Base-by-base conservation (phyloP, 345 rosid species). In the Dimocarpus longan region DNA sequence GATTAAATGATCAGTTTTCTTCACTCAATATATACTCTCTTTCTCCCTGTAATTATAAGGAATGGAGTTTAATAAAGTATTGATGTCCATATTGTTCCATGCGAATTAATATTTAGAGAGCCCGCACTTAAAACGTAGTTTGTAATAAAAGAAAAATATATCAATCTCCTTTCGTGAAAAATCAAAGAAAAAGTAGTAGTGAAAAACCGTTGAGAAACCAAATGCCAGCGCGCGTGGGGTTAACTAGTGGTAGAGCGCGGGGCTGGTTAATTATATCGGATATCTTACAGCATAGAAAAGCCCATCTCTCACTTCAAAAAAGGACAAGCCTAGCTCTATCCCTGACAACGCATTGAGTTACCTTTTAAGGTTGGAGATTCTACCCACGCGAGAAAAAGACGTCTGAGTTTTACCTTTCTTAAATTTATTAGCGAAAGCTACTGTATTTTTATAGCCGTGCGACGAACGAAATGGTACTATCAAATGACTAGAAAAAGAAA, bases 301-400 rank as follows among this genome's bases (percentile, higher is more conserved):
- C 37, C 37, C 2, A 32, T 32, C 4, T 32, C 37, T 32, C 3
- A 32, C 37, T 32, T 32, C 37, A 32, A 32, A 32, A 32, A 32
- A 32, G 4, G 0, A 32, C 1, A 70, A 46, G 59, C 73, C 15
- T 6, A 44, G 52, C 63, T 19, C 28, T 52, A 18, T 71, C 28
- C 5, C 48, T 72, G 65, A 72, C 75, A 56, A 5, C 19, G 24
- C 75, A 54, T 37, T 1, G 48, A 72, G 21, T 72, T 19, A 39
- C 18, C 19, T 32, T 56, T 72, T 54, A 32, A 56, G 75, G 65
- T 56, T 56, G 76, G 66, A 57, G 76, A 12, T 37, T 56, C 43
- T 7, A 10, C 28, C 68, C 74, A 68, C 68, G 68, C 80, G 74
- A 40, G 74, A 63, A 32, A 68, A 69, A 68, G 65, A 72, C 66